These are phyloP conservation scores for Keqinozyma sinolaborantium DNA, from an alignment of 1,139 yeast species.

Conservation along the genomic window DNA sequence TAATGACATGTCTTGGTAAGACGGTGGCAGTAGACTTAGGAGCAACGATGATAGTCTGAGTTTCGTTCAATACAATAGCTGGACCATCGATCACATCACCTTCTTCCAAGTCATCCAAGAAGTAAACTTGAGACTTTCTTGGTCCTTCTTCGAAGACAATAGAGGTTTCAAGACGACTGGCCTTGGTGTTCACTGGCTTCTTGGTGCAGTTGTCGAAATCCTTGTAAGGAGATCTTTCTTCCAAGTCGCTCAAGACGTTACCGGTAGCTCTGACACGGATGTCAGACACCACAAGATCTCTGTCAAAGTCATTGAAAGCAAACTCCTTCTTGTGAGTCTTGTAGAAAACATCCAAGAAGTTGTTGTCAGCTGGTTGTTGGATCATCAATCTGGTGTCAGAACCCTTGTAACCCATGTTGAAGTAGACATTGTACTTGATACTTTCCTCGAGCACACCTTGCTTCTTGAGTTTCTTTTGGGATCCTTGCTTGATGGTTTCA, in stretches of 20 bases:
- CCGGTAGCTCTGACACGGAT: conserved; percentile 15
- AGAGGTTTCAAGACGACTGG: conserved; percentile 2
- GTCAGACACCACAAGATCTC: conserved; percentile 26
- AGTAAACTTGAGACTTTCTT: conserved; percentile 12
- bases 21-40: conserved; percentile 12
- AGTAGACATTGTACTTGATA: conserved; percentile 10
- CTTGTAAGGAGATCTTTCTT: conserved; percentile 12
- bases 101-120: conserved; percentile 10
- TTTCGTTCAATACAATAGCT: conserved; percentile 13
- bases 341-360: conserved; percentile 36
- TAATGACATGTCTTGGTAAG: conserved; percentile 14
- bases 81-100: conserved; percentile 18
- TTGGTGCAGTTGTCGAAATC: conserved; percentile 8
- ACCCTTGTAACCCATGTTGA: conserved; percentile 21
- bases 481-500: conserved; percentile 7
- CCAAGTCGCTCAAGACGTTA: conserved; percentile 21
- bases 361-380: conserved; percentile 16
- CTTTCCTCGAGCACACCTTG: conserved; percentile 17
- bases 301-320: conserved; percentile 58
- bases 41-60: conserved; percentile 14
- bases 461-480: conserved; percentile 5
- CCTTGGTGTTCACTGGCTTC: conserved; percentile 3
- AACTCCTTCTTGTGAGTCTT: conserved; percentile 61
- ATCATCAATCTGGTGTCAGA: conserved; percentile 18
- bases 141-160: conserved; percentile 10